Percentiles rank a stretch among this genome's conserved stretches.
Conservation (phyloP, 2,329 filamentous ascomycete genomes). For the Penicillium sp. region DNA sequence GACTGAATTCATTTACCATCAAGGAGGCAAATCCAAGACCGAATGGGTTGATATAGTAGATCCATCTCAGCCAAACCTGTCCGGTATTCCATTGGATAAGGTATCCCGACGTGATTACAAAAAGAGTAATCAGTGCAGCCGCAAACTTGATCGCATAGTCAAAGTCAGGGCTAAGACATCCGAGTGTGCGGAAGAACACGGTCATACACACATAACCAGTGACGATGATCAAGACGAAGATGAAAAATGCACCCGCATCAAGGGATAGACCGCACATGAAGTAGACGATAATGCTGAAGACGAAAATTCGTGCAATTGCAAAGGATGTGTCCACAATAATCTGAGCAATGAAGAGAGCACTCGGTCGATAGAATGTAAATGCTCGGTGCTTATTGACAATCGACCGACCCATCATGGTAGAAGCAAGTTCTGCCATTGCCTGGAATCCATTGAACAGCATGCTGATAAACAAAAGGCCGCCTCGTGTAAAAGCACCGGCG, state of each 20-base stretch:
- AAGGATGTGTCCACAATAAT: constrained; percentile 74
- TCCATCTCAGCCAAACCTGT: constrained; percentile 73
- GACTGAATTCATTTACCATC: constrained; percentile 82
- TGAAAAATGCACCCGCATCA: constrained; percentile 74
- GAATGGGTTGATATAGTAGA: constrained; percentile 70
- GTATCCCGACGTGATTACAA: constrained; percentile 75
- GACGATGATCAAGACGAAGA: constrained; percentile 66
- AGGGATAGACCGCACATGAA: constrained; percentile 67
- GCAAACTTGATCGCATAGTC: constrained; percentile 81
- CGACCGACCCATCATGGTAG: constrained; percentile 68
- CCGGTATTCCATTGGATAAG: constrained; percentile 72
- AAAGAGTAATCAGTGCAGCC: constrained; percentile 72
- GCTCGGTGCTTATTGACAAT: constrained; percentile 81
- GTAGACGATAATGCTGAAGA: constrained; percentile 72
- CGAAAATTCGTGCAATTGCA: constrained; percentile 61
- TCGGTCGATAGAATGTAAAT: constrained; percentile 77
- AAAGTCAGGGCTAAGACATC: constrained; percentile 71
- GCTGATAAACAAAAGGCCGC: constrained; percentile 73
- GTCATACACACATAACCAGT: constrained; percentile 68
- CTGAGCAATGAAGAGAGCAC: constrained; percentile 76
- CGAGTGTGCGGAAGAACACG: constrained; percentile 69
- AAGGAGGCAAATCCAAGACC: constrained; percentile 70
- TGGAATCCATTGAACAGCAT: constrained; percentile 85
- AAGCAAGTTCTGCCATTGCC: constrained; percentile 70
- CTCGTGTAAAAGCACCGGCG: constrained; percentile 71